These are phyloP conservation scores for Halenospora varia DNA, from an alignment of 495 filamentous ascomycete genomes.

Conservation along the genomic window DNA sequence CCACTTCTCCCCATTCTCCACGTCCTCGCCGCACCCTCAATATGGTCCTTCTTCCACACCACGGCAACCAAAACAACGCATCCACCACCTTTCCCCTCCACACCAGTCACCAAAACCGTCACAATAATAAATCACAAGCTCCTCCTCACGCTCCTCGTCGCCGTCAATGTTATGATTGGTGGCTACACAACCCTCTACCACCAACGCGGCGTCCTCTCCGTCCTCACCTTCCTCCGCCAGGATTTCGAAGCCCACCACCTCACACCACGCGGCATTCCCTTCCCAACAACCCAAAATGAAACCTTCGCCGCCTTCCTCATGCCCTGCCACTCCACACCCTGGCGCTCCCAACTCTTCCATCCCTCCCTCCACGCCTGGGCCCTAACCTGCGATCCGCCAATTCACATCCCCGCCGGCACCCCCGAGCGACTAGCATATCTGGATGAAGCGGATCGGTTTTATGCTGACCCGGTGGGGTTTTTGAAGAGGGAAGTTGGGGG, in stretches of 20 bases:
- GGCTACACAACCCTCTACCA: constrained; percentile 72
- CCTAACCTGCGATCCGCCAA: constrained; percentile 84
- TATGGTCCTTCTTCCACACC: constrained; percentile 58
- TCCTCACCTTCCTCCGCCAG: constrained; percentile 67
- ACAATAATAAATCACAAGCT: constrained; percentile 41
- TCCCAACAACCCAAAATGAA: constrained; percentile 26
- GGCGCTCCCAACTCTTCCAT: constrained; percentile 81
- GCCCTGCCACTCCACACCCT: constrained; percentile 97
- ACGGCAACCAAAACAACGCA: constrained; percentile 14
- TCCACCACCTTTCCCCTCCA: constrained; percentile 13
- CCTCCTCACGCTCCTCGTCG: constrained; percentile 53
- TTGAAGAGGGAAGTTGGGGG: constrained; percentile 36
- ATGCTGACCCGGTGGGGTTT: constrained; percentile 60
- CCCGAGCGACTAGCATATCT: constrained; percentile 57
- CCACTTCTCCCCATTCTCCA: constrained; percentile 85
- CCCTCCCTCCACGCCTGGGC: constrained; percentile 77
- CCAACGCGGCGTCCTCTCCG: constrained; percentile 69
- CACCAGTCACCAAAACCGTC: constrained; percentile 18
- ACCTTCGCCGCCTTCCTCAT: constrained; percentile 87
- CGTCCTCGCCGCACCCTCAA: constrained; percentile 65
- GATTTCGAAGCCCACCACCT: constrained; percentile 50
- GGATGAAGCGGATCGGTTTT: constrained; percentile 92
- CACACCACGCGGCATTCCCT: constrained; percentile 3
- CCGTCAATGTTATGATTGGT: constrained; percentile 66
- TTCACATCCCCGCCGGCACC: constrained; percentile 51